Base-by-base conservation (phyloP, 257 asterid species). In the Mentha longifolia region DNA sequence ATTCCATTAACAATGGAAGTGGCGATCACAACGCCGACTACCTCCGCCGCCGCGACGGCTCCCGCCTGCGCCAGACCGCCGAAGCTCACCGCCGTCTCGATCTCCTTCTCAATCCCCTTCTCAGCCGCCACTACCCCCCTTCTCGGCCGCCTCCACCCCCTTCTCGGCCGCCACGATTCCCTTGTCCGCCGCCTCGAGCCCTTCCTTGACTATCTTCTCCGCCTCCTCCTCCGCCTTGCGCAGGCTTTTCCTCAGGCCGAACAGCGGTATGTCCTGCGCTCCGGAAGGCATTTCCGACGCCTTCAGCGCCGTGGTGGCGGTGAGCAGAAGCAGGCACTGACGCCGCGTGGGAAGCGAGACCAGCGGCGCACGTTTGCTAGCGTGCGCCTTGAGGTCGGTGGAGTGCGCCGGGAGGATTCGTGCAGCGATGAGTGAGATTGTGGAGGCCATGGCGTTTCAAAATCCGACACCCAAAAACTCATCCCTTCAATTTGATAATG, bases 21-120 rank as follows among this genome's bases (percentile, higher is more conserved):
- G 49, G 93, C 93, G 28, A 88, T 46, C 81, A 87, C 43, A 59
- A 92, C 81, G 11, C 90, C 97, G 45, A 87, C 58, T 7, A 73
- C 77, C 77, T 88, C 95, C 49, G 89, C 96, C 67, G 84, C 97
- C 0, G 78, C 96, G 51, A 92, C 97, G 15, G 65, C 89, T 17
- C 87, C 95, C 5, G 97, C 96, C 85, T 90, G 98, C 33, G 89
- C 89, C 55, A 92, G 74, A 13, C 84, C 90, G 13, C 93, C 85
- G 66, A 91, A 87, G 63, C 87, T 78, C 75, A 83, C 65, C 9
- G 78, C 70, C 58, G 75, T 56, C 83, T 84, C 92, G 1, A 89
- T 76, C 78, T 91, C 94, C 74, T 84, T 84, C 35, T 89, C 96
- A 49, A n/a, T n/a, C n/a, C 75, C 88, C 77, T 83, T 77, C 85